A percentile compares a stretch with the other conserved stretches of the same genome.
These are phyloP conservation scores for Xylaria sp. DNA, from an alignment of 2,329 filamentous ascomycete genomes.

Conservation along the genomic window DNA sequence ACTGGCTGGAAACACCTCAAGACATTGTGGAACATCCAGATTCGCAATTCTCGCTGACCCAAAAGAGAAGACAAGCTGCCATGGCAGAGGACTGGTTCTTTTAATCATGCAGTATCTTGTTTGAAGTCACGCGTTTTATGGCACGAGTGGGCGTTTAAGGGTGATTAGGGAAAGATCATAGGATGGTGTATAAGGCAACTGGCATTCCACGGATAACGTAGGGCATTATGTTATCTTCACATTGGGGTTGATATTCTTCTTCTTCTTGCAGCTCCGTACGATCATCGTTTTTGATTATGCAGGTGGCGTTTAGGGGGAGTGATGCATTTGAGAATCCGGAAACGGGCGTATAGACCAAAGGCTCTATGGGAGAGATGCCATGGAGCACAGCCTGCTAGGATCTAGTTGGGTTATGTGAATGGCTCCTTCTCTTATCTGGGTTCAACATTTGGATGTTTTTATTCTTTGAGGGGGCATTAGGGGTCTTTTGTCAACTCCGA, in stretches of 20 bases:
- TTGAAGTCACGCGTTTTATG: slow-evolving; percentile 4
- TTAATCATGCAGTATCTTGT: slow-evolving; percentile 7
- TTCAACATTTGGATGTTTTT: background rate
- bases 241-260: background rate
- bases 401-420: background rate
- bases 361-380: background rate
- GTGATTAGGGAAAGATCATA: background rate
- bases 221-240: background rate
- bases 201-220: background rate
- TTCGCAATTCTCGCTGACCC: slow-evolving; percentile 26
- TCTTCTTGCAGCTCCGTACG: background rate
- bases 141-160: slow-evolving; percentile 11
- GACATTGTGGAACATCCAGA: slow-evolving; percentile 21
- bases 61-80: slow-evolving; percentile 28
- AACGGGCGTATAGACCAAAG: background rate
- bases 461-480: too few relatives aligned
- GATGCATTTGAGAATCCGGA: background rate
- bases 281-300: background rate
- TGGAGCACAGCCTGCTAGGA: background rate
- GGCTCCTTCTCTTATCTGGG: background rate
- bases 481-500: too few relatives aligned
- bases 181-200: background rate
- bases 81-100: slow-evolving; percentile 27
- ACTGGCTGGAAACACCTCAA: slow-evolving; percentile 28
- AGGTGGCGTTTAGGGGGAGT: background rate